A percentile compares a stretch with the other conserved stretches of the same genome.
phyloP scores from a whole-genome alignment of 192 early-diverging fungal species.

The Coemansia sp. region DNA sequence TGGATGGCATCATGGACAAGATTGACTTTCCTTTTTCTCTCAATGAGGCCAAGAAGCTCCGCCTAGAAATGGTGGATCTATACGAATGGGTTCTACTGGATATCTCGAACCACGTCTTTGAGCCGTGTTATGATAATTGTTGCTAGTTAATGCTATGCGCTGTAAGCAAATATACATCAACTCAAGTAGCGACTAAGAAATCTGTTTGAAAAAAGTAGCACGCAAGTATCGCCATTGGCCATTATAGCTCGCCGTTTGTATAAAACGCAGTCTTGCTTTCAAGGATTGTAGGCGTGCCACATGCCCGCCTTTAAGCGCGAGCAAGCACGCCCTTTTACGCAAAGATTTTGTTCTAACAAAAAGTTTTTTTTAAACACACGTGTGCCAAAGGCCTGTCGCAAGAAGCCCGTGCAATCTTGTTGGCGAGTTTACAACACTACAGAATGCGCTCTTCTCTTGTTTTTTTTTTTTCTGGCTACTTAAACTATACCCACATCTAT shows the following conservation, averaged over 20 bases:
- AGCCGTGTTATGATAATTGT: too few species aligned
- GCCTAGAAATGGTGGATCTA: conserved; percentile 4
- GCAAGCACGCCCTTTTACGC: not conserved
- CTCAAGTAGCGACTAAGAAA: too few species aligned
- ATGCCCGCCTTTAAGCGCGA: not conserved
- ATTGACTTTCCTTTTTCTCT: conserved; percentile 38
- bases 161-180: too few species aligned
- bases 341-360: too few species aligned
- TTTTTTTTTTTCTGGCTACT: too few species aligned
- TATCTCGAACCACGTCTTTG: not conserved
- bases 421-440: not conserved
- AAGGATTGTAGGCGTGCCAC: not conserved
- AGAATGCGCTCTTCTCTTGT: not conserved
- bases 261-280: not conserved
- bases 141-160: too few species aligned
- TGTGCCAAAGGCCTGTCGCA: not conserved
- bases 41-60: conserved; percentile 36
- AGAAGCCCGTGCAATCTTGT: not conserved
- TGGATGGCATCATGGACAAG: conserved; percentile 4
- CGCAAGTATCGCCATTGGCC: not conserved
- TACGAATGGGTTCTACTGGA: not conserved
- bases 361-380: not conserved
- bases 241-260: not conserved
- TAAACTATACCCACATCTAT: too few species aligned
- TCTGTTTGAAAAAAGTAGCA: not conserved